Conservation (phyloP, 1,284 basidiomycete species). For the Sphagnurus paluster region DNA sequence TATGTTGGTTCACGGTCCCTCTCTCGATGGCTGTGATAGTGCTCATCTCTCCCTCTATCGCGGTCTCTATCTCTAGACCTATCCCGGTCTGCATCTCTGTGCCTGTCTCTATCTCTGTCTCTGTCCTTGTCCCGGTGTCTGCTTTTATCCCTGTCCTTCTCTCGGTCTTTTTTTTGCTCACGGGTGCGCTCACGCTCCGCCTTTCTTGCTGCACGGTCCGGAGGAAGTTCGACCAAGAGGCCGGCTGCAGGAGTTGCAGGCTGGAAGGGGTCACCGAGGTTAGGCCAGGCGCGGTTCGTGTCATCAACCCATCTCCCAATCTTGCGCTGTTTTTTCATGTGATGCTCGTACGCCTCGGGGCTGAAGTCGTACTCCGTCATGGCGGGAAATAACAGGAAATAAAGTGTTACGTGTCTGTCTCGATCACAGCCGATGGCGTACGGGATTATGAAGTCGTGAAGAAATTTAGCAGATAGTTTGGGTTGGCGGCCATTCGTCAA, state of each 20-base stretch:
- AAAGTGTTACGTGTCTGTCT: too few species aligned
- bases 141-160: slow-evolving; percentile 2
- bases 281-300: slow-evolving; percentile 11
- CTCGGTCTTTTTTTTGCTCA: neutral
- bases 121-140: neutral
- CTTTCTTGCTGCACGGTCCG: neutral
- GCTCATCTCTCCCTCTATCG: neutral
- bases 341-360: slow-evolving; percentile 17
- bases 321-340: slow-evolving; percentile 14
- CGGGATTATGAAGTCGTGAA: too few species aligned
- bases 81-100: neutral
- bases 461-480: too few species aligned
- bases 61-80: neutral
- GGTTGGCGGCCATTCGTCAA: too few species aligned
- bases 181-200: neutral
- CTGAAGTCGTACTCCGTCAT: slow-evolving; percentile 23
- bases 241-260: slow-evolving; percentile 19
- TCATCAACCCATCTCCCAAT: slow-evolving; percentile 16
- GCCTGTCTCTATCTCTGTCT: neutral
- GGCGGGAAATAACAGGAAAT: too few species aligned
- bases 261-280: slow-evolving; percentile 15
- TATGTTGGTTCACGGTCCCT: neutral
- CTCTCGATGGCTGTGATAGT: neutral
- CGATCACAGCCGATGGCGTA: too few species aligned
- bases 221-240: slow-evolving; percentile 7